Evolutionary conservation across 2,329 filamentous ascomycete genomes (phyloP).

Genomic region (Monilinia vaccinii-corymbosi): DNA sequence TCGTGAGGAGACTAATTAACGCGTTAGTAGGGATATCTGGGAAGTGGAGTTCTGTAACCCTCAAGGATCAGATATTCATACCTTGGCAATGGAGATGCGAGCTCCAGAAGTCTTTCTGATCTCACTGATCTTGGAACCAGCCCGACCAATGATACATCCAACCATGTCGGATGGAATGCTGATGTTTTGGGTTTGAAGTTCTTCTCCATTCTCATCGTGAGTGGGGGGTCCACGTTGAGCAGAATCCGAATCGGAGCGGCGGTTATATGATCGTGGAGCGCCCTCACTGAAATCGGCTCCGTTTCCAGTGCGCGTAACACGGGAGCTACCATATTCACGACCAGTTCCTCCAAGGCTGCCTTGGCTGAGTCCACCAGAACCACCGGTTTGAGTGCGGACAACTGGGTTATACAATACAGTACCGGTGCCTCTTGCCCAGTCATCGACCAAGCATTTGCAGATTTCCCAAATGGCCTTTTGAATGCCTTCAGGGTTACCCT

Average conservation of each 20-base stretch:
- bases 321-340: slow-evolving; percentile 51
- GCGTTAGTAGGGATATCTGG: slow-evolving; percentile 5
- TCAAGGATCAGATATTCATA: slow-evolving; percentile 28
- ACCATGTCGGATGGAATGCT: slow-evolving; percentile 99
- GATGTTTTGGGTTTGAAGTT: slow-evolving; percentile 98
- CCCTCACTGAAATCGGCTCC: slow-evolving; percentile 95
- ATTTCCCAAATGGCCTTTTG: slow-evolving; percentile 98
- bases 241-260: slow-evolving; percentile 77
- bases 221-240: slow-evolving; percentile 73
- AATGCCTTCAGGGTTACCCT: slow-evolving; percentile 89
- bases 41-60: slow-evolving; percentile 12
- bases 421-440: slow-evolving; percentile 93
- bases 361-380: slow-evolving; percentile 31
- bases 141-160: slow-evolving; percentile 95
- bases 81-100: slow-evolving; percentile 90
- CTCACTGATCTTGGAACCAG: slow-evolving; percentile 95
- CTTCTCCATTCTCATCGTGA: slow-evolving; percentile 92
- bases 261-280: slow-evolving; percentile 57
- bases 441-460: slow-evolving; percentile 94
- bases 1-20: slow-evolving; percentile 66
- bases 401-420: slow-evolving; percentile 97
- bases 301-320: slow-evolving; percentile 92
- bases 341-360: slow-evolving; percentile 39
- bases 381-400: slow-evolving; percentile 68
- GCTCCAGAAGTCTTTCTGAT: slow-evolving; percentile 95